Evolutionary conservation across 331 rosid genomes (phyloP).

Genomic region (Pyracantha coccinea): DNA sequence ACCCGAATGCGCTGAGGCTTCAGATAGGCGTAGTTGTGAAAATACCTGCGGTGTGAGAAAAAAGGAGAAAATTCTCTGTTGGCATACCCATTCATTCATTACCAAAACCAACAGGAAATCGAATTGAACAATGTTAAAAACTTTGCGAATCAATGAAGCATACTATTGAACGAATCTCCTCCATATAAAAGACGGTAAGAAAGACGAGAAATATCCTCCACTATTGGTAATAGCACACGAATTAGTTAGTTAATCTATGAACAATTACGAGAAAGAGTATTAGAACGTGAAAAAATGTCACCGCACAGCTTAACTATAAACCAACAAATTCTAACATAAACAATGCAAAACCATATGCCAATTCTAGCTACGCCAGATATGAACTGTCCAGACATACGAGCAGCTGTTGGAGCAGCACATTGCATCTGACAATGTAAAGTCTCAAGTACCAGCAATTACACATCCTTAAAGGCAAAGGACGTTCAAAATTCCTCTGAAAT

Average conservation of each 20-base stretch:
- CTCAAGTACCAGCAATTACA: not conserved
- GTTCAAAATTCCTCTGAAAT: not conserved
- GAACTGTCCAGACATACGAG: not conserved
- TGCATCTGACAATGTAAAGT: not conserved
- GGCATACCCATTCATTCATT: not conserved
- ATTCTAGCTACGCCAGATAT: not conserved
- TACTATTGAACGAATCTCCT: not conserved
- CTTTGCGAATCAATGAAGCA: not conserved
- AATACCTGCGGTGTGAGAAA: constrained; percentile 45
- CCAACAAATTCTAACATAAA: not conserved
- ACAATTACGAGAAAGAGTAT: not conserved
- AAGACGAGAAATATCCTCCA: not conserved
- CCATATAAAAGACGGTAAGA: not conserved
- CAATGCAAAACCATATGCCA: not conserved
- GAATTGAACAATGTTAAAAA: not conserved
- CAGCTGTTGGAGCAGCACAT: not conserved
- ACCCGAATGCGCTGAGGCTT: constrained; percentile 90
- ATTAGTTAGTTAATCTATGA: not conserved
- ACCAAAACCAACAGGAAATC: not conserved
- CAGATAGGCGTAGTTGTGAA: constrained; percentile 92
- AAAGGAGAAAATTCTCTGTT: not conserved
- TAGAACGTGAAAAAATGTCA: too few relatives aligned
- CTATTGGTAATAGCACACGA: not conserved
- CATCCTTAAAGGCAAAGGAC: not conserved
- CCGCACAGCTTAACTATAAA: not conserved